Conservation (phyloP, 164 flowering plant species). For the Aristolochia fimbriata region DNA sequence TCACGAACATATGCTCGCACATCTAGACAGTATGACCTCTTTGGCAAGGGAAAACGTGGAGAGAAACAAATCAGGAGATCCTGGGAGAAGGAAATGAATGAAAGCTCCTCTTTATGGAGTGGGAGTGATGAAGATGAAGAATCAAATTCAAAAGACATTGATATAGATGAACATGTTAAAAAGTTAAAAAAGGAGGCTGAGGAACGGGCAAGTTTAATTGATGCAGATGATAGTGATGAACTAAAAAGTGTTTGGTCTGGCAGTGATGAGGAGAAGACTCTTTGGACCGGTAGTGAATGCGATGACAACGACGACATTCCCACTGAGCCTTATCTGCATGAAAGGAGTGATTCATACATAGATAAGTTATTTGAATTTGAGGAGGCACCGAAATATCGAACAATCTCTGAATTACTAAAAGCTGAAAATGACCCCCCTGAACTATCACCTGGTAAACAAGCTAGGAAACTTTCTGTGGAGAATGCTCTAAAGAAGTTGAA, state of each 20-base stretch:
- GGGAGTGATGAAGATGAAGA: conserved; percentile 73
- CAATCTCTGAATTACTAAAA: conserved; percentile 63
- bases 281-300: conserved; percentile 87
- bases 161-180: conserved; percentile 46
- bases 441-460: conserved; percentile 88
- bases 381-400: conserved; percentile 68
- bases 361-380: conserved; percentile 90
- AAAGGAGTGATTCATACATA: conserved; percentile 66
- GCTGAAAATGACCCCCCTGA: conserved; percentile 72
- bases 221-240: conserved; percentile 97
- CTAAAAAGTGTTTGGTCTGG: conserved; percentile 82
- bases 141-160: conserved; percentile 12
- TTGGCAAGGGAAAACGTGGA: conserved; percentile 55
- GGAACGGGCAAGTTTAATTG: conserved; percentile 56
- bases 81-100: conserved; percentile 57
- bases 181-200: conserved; percentile 61
- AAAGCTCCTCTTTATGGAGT: conserved; percentile 64
- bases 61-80: conserved; percentile 49
- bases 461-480: conserved; percentile 85
- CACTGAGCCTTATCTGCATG: conserved; percentile 73
- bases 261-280: conserved; percentile 88
- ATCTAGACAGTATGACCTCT: conserved; percentile 58
- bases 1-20: conserved; percentile 52
- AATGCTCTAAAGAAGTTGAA: conserved; percentile 88
- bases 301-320: conserved; percentile 87